These are phyloP conservation scores for Pezizomycotina sp. DNA, from an alignment of 2,329 filamentous ascomycete genomes.

Conservation along the genomic window DNA sequence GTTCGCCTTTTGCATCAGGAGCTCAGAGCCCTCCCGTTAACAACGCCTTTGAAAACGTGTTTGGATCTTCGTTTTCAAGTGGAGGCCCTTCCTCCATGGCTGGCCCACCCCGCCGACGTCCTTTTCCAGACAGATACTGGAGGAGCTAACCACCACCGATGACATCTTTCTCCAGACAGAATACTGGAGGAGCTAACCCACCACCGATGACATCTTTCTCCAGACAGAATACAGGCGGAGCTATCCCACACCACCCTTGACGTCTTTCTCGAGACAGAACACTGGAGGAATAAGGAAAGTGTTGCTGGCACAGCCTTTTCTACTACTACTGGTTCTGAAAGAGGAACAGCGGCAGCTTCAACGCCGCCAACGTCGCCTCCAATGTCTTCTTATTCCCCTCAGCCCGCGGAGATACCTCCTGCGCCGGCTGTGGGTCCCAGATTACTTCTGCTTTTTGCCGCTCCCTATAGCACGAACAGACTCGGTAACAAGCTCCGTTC, in stretches of 20 bases:
- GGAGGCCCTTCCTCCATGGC: conserved; percentile 32
- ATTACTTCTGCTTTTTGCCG: conserved; percentile 62
- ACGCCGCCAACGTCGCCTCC: conserved; percentile 50
- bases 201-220: too few species aligned
- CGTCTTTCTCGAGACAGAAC: conserved; percentile 46
- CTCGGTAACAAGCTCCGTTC: conserved; percentile 60
- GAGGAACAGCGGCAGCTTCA: conserved; percentile 30
- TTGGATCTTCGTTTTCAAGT: conserved; percentile 46
- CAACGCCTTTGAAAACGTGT: conserved; percentile 70
- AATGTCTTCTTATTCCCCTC: conserved; percentile 38
- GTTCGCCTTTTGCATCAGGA: too few species aligned
- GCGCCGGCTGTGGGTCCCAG: conserved; percentile 59
- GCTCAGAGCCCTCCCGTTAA: conserved; percentile 36
- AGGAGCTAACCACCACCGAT: too few species aligned
- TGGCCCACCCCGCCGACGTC: conserved; percentile 30
- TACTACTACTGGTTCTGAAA: conserved; percentile 22
- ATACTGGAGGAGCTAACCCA: conserved; percentile 36
- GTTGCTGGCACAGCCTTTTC: conserved; percentile 20
- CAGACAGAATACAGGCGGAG: too few species aligned
- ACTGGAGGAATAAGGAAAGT: conserved; percentile 33
- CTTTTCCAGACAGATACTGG: too few species aligned
- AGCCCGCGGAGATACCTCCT: conserved; percentile 41
- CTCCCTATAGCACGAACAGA: conserved; percentile 47
- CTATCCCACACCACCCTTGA: conserved; percentile 38
- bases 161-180: conserved; percentile 47